These are phyloP conservation scores for Hyaloperonospora brassicae DNA, from an alignment of 352 stramenopile species.

Conservation along the genomic window DNA sequence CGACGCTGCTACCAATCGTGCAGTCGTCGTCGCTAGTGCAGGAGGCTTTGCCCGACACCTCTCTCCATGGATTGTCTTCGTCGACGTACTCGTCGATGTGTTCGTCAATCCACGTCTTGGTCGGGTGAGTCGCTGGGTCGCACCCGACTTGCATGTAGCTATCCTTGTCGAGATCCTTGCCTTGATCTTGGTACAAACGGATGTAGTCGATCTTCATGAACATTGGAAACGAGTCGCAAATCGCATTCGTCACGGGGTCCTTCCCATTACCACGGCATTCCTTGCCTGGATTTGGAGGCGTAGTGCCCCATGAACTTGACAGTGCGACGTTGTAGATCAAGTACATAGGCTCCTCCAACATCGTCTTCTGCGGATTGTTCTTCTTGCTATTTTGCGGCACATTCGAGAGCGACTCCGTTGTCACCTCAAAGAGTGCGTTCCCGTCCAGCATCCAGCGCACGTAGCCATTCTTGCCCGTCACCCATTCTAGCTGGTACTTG, in stretches of 20 bases:
- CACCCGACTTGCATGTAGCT: slow-evolving; percentile 39
- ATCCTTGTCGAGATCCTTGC: slow-evolving; percentile 29
- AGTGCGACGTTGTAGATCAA: slow-evolving; percentile 92
- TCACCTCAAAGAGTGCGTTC: slow-evolving; percentile 84
- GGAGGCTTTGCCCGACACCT: slow-evolving; percentile 45
- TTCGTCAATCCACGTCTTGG: slow-evolving; percentile 36
- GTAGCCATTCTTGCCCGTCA: slow-evolving; percentile 44
- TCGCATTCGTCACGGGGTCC: slow-evolving; percentile 26
- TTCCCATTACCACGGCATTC: slow-evolving; percentile 35
- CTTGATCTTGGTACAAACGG: slow-evolving; percentile 49
- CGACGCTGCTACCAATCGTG: slow-evolving; percentile 24
- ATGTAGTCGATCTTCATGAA: slow-evolving; percentile 76
- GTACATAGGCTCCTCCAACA: slow-evolving; percentile 91
- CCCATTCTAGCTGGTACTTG: slow-evolving; percentile 69
- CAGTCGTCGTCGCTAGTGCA: slow-evolving; percentile 51
- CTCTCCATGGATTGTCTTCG: slow-evolving; percentile 38
- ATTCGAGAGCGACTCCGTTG: slow-evolving; percentile 42
- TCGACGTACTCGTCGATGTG: slow-evolving; percentile 43
- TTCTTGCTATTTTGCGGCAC: slow-evolving; percentile 39
- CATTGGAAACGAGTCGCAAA: slow-evolving; percentile 60
- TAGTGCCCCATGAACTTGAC: slow-evolving; percentile 73
- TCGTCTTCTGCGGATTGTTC: slow-evolving; percentile 78
- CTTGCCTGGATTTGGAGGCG: slow-evolving; percentile 45
- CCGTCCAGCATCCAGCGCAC: slow-evolving; percentile 76
- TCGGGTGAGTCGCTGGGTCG: slow-evolving; percentile 36